phyloP scores from a whole-genome alignment of 352 stramenopile species.

The Nothophytophthora sp. region DNA sequence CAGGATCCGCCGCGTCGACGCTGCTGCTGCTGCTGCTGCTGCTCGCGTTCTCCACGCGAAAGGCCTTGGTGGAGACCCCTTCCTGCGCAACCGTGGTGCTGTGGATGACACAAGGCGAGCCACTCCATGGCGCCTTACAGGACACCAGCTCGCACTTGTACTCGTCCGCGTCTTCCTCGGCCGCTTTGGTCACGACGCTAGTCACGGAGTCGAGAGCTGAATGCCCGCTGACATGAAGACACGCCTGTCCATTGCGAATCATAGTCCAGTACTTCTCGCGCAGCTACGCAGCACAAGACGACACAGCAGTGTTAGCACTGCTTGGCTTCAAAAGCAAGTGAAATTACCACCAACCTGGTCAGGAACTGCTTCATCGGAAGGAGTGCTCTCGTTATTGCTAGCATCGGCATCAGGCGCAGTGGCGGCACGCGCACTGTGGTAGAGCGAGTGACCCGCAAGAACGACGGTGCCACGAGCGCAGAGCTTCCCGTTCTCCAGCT shows the following conservation, averaged over 20 bases:
- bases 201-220: slow-evolving; percentile 26
- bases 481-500: slow-evolving; percentile 82
- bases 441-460: slow-evolving; percentile 48
- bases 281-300: slow-evolving; percentile 14
- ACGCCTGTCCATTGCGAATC: slow-evolving; percentile 37
- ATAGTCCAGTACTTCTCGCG: slow-evolving; percentile 39
- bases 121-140: slow-evolving; percentile 44
- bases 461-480: slow-evolving; percentile 71
- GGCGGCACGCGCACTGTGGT: neutral
- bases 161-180: slow-evolving; percentile 37
- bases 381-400: slow-evolving; percentile 17
- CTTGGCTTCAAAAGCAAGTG: slow-evolving; percentile 1
- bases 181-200: slow-evolving; percentile 36
- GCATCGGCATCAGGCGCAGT: neutral
- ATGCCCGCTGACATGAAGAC: slow-evolving; percentile 34
- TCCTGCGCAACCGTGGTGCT: slow-evolving; percentile 45
- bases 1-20: neutral
- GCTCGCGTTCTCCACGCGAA: slow-evolving; percentile 11
- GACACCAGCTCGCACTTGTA: slow-evolving; percentile 66
- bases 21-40: neutral
- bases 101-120: slow-evolving; percentile 30
- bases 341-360: slow-evolving; percentile 22
- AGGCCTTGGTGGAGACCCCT: slow-evolving; percentile 34
- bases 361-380: slow-evolving; percentile 4
- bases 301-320: neutral